A percentile compares a stretch with the other conserved stretches of the same genome.
phyloP scores from a whole-genome alignment of 148 eudicot species.

The Salicornia ramosissima region DNA sequence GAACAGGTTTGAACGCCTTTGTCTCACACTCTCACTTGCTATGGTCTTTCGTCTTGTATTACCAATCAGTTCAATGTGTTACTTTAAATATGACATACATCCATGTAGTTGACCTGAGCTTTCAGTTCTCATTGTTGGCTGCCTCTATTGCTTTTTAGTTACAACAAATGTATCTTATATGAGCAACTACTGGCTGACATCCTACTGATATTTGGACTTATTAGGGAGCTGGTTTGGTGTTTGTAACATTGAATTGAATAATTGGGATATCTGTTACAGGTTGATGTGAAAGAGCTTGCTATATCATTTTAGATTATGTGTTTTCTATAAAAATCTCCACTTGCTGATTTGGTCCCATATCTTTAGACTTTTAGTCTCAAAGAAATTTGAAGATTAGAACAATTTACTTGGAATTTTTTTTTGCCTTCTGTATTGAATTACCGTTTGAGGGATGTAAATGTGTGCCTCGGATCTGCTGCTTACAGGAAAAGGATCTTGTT shows the following conservation, averaged over 20 bases:
- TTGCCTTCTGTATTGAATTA: too few relatives aligned
- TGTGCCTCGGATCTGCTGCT: too few relatives aligned
- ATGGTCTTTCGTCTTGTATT: background rate
- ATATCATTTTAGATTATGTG: too few relatives aligned
- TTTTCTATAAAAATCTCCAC: too few relatives aligned
- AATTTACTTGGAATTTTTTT: too few relatives aligned
- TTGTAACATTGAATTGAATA: background rate
- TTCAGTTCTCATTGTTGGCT: background rate
- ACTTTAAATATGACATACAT: too few relatives aligned
- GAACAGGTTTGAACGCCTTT: slow-evolving; percentile 51
- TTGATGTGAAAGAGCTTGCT: background rate
- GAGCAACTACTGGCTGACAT: background rate
- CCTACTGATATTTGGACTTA: background rate
- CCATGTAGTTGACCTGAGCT: background rate
- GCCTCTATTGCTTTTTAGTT: background rate
- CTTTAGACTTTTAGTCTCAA: too few relatives aligned
- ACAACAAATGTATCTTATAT: background rate
- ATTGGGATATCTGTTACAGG: background rate
- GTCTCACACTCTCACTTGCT: background rate
- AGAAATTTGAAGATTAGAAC: too few relatives aligned
- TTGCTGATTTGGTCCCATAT: too few relatives aligned
- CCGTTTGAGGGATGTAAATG: too few relatives aligned
- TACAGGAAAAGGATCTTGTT: too few relatives aligned
- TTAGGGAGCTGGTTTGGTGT: background rate
- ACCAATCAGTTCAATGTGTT: background rate